Evolutionary conservation across 1,284 basidiomycete species (phyloP), one percentile per base, ranked within the genome.

Genomic region (Amylostereum chailletii): DNA sequence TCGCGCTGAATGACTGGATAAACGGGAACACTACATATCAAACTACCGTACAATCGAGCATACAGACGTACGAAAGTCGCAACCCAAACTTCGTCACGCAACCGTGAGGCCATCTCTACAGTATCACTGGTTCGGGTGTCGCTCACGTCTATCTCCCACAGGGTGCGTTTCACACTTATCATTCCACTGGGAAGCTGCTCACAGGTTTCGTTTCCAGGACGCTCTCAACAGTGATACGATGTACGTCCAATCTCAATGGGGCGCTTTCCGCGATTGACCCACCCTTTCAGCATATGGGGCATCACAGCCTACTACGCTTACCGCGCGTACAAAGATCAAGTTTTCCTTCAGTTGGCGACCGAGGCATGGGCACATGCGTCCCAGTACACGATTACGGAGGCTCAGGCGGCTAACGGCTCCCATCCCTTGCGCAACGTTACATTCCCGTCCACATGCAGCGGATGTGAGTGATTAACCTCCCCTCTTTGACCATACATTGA

Each of bases 321-420:
- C 44, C 51, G 51, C n/a, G 51, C 48, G 19, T 55, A 53, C 38
- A n/a, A 38, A 10, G 37, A 50, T 32, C 34, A 49, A 29, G 42
- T 45, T 29, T 46, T 55, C 29, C 46, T 55, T n/a, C 34, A 34
- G 10, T 34, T 52, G n/a, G 51, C 51, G 19, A 46, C 11, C 6
- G 33, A 44, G 3, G 34, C 52, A 3, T 55, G 51, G 51, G 34
- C 47, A 31, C 19, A 50, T 27, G 26, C 32, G n/a, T 11, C 8
- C 11, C 8, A 8, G 7, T 52, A 42, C 29, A 42, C 49, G 27
- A 46, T 49, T 32, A 38, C 51, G 10, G 8, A 19, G 4, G 37
- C 33, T 11, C 11, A 33, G n/a, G 40, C 8, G 3, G 37, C 34
- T 9, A 45, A 32, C 5, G 43, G 47, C 5, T 8, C 34, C 1